Evolutionary conservation across 208 protist species (phyloP).

Genomic region (Trichomonas tenax): DNA sequence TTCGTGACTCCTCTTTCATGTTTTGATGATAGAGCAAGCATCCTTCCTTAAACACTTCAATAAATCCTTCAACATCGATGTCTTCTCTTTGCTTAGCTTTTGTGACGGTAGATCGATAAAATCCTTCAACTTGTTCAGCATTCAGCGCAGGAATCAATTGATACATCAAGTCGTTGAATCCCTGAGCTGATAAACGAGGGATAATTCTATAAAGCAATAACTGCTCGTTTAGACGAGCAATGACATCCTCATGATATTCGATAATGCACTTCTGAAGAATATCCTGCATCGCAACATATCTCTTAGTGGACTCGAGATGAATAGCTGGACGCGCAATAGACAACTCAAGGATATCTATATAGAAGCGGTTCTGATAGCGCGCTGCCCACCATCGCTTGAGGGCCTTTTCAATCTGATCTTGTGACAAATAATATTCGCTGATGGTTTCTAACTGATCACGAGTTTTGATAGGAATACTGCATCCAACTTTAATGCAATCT

Average conservation of each 20-base stretch:
- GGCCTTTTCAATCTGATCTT: neutral
- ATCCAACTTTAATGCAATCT: neutral
- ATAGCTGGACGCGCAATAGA: neutral
- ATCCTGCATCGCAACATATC: neutral
- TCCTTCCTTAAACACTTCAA: neutral
- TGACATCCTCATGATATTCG: neutral
- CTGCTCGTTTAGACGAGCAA: neutral
- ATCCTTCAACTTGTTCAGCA: neutral
- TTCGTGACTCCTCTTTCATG: neutral
- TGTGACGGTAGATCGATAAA: neutral
- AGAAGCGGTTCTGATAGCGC: neutral
- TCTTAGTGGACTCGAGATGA: neutral
- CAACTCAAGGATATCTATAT: neutral
- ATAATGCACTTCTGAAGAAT: neutral
- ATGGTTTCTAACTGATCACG: neutral
- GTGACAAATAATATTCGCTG: neutral
- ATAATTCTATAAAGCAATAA: neutral
- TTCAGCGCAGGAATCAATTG: neutral
- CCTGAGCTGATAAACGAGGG: neutral
- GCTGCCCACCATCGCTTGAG: neutral
- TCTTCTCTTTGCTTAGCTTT: neutral
- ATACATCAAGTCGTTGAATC: neutral
- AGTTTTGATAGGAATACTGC: neutral
- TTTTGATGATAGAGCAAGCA: neutral
- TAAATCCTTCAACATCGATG: neutral